Percentiles rank a stretch among this genome's conserved stretches.
These are phyloP conservation scores for Waltergamsia citrina DNA, from an alignment of 2,329 filamentous ascomycete species.

Conservation along the genomic window DNA sequence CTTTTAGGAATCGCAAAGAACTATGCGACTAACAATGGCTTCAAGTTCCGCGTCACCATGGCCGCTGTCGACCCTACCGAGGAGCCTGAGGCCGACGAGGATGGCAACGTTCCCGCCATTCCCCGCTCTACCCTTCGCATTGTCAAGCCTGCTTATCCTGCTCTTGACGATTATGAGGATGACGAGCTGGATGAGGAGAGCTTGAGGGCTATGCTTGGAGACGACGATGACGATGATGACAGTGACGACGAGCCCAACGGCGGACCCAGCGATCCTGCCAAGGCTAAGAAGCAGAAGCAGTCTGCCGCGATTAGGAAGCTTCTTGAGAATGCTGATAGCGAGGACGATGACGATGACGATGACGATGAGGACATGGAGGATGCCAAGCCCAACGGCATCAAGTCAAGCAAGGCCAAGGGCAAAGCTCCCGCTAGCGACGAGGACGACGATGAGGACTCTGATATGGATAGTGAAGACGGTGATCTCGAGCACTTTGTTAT, in stretches of 20 bases:
- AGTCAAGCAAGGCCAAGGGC: constrained; percentile 56
- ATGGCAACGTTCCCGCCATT: constrained; percentile 49
- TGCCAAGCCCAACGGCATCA: constrained; percentile 48
- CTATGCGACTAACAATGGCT: not conserved
- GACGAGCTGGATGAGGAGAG: constrained; percentile 61
- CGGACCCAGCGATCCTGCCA: constrained; percentile 83
- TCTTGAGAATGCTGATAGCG: constrained; percentile 53
- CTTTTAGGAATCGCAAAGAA: not conserved
- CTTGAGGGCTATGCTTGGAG: constrained; percentile 38
- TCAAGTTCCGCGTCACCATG: constrained; percentile 94
- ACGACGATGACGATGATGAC: constrained; percentile 43
- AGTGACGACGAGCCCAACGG: constrained; percentile 65
- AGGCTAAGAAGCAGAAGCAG: constrained; percentile 79
- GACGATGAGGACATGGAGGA: constrained; percentile 68
- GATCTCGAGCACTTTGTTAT: constrained; percentile 85
- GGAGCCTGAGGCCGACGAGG: constrained; percentile 54
- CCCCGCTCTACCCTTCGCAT: constrained; percentile 85
- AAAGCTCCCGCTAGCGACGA: constrained; percentile 60
- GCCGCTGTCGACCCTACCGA: constrained; percentile 90
- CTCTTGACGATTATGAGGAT: constrained; percentile 46
- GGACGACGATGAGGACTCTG: constrained; percentile 43
- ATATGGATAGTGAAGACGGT: constrained; percentile 46
- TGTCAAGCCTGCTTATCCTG: constrained; percentile 59
- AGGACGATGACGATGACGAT: constrained; percentile 50
- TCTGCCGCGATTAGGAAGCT: constrained; percentile 71